Percentiles rank a stretch among this genome's conserved stretches.
phyloP scores from a whole-genome alignment of 2,329 filamentous ascomycete genomes.

The Capronia coronata region DNA sequence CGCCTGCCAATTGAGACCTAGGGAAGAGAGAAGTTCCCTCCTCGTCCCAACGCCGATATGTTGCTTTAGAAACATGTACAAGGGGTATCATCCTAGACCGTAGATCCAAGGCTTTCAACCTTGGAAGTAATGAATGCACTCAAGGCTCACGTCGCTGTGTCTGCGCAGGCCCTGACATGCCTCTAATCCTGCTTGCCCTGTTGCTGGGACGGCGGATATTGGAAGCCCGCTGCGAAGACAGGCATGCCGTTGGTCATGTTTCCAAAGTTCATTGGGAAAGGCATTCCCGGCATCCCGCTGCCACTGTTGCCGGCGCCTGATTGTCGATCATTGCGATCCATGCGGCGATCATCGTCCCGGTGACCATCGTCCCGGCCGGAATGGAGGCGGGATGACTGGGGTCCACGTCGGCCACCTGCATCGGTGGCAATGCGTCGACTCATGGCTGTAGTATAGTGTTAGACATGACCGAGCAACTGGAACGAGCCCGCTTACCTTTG shows the following conservation, averaged over 20 bases:
- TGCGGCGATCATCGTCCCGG: constrained; percentile 34
- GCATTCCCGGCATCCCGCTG: constrained; percentile 29
- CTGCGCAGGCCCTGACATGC: background rate
- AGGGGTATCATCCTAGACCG: constrained; percentile 2
- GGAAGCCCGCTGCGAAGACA: constrained; percentile 45
- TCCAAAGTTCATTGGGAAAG: constrained; percentile 24
- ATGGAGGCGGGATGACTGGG: constrained; percentile 39
- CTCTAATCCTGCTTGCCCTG: constrained; percentile 22
- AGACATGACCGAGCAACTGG: constrained; percentile 13
- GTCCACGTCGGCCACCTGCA: constrained; percentile 45
- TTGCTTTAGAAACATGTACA: constrained; percentile 1
- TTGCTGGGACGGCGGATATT: constrained; percentile 28
- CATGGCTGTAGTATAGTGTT: constrained; percentile 38
- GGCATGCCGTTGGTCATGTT: constrained; percentile 42
- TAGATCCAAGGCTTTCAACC: background rate
- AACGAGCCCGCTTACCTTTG: constrained; percentile 53
- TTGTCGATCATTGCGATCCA: constrained; percentile 22
- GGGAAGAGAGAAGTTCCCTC: background rate
- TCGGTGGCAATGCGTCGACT: constrained; percentile 48
- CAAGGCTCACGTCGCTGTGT: background rate
- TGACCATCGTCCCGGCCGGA: constrained; percentile 32
- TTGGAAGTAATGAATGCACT: background rate
- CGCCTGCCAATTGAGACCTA: background rate
- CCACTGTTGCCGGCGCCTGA: constrained; percentile 16
- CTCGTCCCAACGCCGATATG: background rate